Percentiles rank a stretch among this genome's conserved stretches.
Evolutionary conservation across 805 yeast genomes (phyloP).

Genomic region (Ogataea corticis): DNA sequence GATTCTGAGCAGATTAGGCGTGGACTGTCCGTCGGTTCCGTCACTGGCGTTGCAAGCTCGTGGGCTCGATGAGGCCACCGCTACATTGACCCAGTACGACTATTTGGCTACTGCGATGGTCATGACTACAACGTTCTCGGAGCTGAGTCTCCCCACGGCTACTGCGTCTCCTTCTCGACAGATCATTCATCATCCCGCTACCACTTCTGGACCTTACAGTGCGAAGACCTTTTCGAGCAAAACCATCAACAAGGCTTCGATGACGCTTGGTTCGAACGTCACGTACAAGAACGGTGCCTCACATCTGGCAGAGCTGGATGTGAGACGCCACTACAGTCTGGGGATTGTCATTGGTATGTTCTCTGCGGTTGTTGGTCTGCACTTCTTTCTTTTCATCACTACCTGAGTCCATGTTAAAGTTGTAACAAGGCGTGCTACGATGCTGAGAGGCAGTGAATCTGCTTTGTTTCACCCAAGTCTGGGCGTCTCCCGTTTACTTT

Average conservation of each 20-base stretch:
- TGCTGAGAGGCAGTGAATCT: too few relatives aligned
- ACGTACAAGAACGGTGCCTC: slow-evolving; percentile 15
- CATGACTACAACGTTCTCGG: background rate
- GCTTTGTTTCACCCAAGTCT: too few relatives aligned
- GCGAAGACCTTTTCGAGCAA: background rate
- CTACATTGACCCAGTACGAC: background rate
- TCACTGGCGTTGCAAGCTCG: slow-evolving; percentile 10
- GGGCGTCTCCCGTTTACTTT: too few relatives aligned
- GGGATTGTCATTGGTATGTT: slow-evolving; percentile 14
- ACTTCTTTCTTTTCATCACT: slow-evolving; percentile 14
- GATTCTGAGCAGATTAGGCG: slow-evolving; percentile 20
- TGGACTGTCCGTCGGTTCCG: slow-evolving; percentile 15
- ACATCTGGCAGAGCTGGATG: background rate
- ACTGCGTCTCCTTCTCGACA: slow-evolving; percentile 1
- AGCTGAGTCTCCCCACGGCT: background rate
- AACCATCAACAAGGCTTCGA: background rate
- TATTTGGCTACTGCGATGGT: slow-evolving; percentile 1
- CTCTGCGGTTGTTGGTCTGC: slow-evolving; percentile 13
- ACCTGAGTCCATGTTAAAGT: background rate
- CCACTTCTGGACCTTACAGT: background rate
- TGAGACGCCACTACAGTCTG: slow-evolving; percentile 7
- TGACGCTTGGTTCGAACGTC: slow-evolving; percentile 5
- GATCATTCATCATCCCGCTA: background rate
- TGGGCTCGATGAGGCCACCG: slow-evolving; percentile 10
- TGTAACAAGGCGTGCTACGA: too few relatives aligned